These are phyloP conservation scores for Quercus variabilis DNA, from an alignment of 306 rosid genomes.

Conservation along the genomic window DNA sequence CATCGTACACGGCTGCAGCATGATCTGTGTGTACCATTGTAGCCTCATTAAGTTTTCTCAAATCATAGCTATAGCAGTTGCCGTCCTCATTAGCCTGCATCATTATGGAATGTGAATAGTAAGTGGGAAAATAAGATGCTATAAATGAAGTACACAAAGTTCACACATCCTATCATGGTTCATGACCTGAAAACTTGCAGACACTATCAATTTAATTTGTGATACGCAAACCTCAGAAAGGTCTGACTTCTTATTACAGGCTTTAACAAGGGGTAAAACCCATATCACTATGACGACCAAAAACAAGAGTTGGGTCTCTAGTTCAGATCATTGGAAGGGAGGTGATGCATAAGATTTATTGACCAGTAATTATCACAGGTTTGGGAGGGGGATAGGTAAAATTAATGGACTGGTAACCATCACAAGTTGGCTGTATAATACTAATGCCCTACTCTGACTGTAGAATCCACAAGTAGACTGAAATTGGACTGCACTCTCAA, in stretches of 20 bases:
- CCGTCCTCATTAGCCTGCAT: slow-evolving; percentile 91
- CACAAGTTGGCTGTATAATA: background rate
- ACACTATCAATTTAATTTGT: background rate
- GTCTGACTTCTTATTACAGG: background rate
- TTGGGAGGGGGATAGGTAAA: background rate
- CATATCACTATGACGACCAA: background rate
- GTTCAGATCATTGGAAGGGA: background rate
- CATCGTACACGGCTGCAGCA: slow-evolving; percentile 88
- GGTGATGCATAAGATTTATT: background rate
- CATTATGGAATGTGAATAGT: slow-evolving; percentile 1
- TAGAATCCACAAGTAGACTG: background rate
- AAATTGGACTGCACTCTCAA: slow-evolving; percentile 1
- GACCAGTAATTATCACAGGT: background rate
- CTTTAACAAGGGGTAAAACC: background rate
- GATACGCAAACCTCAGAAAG: background rate
- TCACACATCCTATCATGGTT: background rate
- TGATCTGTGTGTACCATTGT: slow-evolving; percentile 91
- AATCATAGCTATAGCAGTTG: slow-evolving; percentile 79
- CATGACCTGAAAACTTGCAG: background rate
- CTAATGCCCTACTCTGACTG: background rate
- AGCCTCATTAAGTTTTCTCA: slow-evolving; percentile 70
- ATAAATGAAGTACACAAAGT: slow-evolving; percentile 12
- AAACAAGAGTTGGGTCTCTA: background rate
- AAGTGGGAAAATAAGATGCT: background rate
- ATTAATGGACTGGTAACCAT: background rate